Evolutionary conservation across 352 stramenopile genomes (phyloP), one percentile per base, ranked within the genome.

Genomic region (Phytophthora multivora): DNA sequence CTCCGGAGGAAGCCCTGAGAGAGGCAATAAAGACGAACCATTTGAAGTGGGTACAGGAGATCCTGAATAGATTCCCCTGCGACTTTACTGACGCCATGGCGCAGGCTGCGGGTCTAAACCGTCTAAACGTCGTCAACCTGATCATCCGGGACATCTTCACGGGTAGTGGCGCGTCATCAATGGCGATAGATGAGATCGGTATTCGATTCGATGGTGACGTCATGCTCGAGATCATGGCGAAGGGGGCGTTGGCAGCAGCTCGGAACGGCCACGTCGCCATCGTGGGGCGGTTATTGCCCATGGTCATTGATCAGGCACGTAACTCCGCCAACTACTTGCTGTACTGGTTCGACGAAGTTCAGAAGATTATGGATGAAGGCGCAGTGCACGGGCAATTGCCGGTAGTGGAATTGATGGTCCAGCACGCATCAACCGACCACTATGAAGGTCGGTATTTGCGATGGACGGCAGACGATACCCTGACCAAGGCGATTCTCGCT

Each of bases 401-500:
- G 2, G 18, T 59, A 13, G 51, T 51, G 28, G 18, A 45, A 16
- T 59, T 43, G 1, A 51, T 51, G 51, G 19, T 59, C 11, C 6
- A 43, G 18, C 18, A 51, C 5, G 40, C 39, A 33, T 25, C 12
- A 9, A n/a, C 15, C 10, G 19, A 45, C 5, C 10, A 41, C 7
- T 45, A 59, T 28, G 5, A 2, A 10, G 11, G 5, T 4, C 23
- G 28, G 12, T 59, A 59, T 51, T 31, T 9, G 11, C 21, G 5
- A 30, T 42, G 16, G 16, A 31, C 31, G 0, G 2, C 12, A 2
- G 31, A 33, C 4, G 47, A 53, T 21, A 31, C 18, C 6, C 31
- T 53, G 9, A 33, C 31, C 0, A 12, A 31, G 16, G 21, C 47
- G 13, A 53, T 53, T 33, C 30, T 31, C 18, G 31, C 18, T 15